Conservation (phyloP, 1,284 basidiomycete species). For the Retiboletus fuscus region DNA sequence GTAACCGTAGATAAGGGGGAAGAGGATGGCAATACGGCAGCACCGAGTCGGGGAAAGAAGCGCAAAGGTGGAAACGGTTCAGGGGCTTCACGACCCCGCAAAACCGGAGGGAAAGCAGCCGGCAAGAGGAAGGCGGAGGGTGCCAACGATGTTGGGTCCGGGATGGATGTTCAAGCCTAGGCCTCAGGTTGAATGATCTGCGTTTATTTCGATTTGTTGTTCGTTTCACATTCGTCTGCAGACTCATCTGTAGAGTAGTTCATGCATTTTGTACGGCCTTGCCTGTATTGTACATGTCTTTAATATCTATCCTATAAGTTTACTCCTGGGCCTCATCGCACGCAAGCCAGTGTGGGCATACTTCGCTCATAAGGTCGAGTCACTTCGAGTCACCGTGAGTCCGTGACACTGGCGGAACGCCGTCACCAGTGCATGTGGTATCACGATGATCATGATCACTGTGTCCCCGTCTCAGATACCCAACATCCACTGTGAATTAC, state of each 20-base stretch:
- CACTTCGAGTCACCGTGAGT: conserved; percentile 16
- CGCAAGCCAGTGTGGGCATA: neutral
- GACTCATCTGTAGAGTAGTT: conserved; percentile 48
- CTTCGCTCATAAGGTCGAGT: neutral
- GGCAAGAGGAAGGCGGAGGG: conserved; percentile 48
- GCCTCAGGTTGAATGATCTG: conserved; percentile 43
- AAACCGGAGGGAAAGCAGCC: conserved; percentile 48
- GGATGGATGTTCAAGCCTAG: conserved; percentile 45
- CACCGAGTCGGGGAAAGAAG: conserved; percentile 51
- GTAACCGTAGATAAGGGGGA: conserved; percentile 52
- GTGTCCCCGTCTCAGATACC: neutral
- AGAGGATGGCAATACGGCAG: conserved; percentile 40
- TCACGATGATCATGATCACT: conserved; percentile 10
- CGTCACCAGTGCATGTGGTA: neutral
- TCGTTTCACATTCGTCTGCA: conserved; percentile 28
- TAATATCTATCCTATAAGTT: conserved; percentile 44
- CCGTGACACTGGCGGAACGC: neutral
- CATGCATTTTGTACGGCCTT: conserved; percentile 45
- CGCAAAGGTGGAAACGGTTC: conserved; percentile 45
- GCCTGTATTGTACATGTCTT: conserved; percentile 48
- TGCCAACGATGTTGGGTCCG: conserved; percentile 41
- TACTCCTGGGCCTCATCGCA: neutral
- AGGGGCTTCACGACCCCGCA: conserved; percentile 42
- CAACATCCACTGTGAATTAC: neutral
- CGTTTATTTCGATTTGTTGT: conserved; percentile 22